Conservation (phyloP, 768 basidiomycete species). For the Inosperma sp. region DNA sequence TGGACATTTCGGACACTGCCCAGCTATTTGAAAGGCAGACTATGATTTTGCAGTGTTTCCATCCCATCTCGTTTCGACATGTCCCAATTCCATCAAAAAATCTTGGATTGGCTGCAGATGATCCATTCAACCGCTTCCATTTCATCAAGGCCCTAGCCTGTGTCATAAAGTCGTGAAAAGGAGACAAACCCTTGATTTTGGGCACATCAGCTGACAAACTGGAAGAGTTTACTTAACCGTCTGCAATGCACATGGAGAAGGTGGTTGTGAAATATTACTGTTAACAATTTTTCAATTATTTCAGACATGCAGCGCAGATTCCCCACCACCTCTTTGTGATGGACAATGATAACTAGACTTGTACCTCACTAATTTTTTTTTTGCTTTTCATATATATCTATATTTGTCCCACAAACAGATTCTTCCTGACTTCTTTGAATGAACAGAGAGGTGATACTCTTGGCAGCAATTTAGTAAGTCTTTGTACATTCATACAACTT, state of each 20-base stretch:
- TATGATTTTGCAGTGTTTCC: background rate
- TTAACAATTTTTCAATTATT: background rate
- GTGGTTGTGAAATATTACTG: background rate
- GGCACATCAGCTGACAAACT: background rate
- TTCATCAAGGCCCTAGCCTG: background rate
- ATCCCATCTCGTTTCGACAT: background rate
- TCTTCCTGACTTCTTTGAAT: background rate
- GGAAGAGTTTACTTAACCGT: background rate
- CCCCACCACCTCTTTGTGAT: background rate
- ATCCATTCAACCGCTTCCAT: background rate
- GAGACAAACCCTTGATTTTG: background rate
- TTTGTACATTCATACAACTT: background rate
- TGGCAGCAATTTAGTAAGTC: background rate
- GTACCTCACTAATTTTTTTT: background rate
- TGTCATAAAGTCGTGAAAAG: background rate
- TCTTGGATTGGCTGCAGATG: conserved; percentile 1
- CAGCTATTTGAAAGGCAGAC: background rate
- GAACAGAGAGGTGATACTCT: background rate
- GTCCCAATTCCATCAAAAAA: background rate
- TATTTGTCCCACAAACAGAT: no score
- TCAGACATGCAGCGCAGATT: background rate
- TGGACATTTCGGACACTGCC: background rate
- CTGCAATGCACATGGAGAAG: background rate
- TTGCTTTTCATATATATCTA: no score
- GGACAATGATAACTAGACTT: background rate